Evolutionary conservation across 257 asterid genomes (phyloP).

Genomic region (Ocimum tenuiflorum): DNA sequence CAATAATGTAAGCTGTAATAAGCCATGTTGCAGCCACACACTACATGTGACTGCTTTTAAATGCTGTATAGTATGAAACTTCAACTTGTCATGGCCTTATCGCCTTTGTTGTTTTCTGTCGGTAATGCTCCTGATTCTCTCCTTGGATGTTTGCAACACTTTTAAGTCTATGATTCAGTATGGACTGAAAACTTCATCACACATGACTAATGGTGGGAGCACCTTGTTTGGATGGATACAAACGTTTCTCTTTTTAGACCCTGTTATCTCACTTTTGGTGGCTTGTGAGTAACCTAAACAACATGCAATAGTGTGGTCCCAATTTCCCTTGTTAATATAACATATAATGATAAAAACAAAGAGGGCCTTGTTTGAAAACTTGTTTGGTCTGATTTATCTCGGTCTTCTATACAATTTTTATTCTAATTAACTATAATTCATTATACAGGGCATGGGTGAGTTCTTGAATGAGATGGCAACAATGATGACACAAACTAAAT

Average conservation of each 20-base stretch:
- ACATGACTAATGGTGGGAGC: slow-evolving; percentile 1
- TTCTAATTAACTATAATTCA: too few species aligned
- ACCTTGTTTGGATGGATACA: slow-evolving; percentile 10
- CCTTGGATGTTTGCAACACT: not conserved
- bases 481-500: slow-evolving; percentile 63
- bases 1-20: slow-evolving; percentile 35
- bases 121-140: not conserved
- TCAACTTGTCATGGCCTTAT: not conserved
- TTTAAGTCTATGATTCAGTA: not conserved
- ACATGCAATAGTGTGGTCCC: slow-evolving; percentile 20
- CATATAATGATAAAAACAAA: not conserved
- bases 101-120: not conserved
- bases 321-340: not conserved
- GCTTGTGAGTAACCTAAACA: not conserved
- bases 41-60: slow-evolving; percentile 7
- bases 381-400: not conserved
- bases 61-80: not conserved
- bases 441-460: slow-evolving; percentile 83
- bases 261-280: not conserved
- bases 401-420: too few species aligned
- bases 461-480: slow-evolving; percentile 76
- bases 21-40: not conserved
- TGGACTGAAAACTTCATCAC: not conserved
- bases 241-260: too few species aligned
- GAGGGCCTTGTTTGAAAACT: not conserved